Evolutionary conservation across 139 green algal genomes (phyloP).

Genomic region (Ettlia oleoabundans): DNA sequence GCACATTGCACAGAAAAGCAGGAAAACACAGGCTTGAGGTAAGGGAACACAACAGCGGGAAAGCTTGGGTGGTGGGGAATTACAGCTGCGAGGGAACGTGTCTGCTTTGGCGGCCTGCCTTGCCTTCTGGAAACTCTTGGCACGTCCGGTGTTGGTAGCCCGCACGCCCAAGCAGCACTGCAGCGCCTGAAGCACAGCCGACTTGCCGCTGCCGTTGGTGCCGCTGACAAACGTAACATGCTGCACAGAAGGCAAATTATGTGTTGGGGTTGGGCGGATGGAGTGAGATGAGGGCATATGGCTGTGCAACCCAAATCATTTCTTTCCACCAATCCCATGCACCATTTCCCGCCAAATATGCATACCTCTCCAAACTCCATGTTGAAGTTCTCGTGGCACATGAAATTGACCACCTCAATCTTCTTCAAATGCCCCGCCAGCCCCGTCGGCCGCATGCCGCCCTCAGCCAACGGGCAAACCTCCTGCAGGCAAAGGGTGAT

Average conservation of each 20-base stretch:
- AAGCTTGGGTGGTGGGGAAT: background rate
- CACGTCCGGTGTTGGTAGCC: slow-evolving; percentile 61
- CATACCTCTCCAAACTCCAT: slow-evolving; percentile 44
- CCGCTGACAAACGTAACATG: slow-evolving; percentile 52
- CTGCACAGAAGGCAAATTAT: too few species aligned
- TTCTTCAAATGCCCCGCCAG: slow-evolving; percentile 41
- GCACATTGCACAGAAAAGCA: background rate
- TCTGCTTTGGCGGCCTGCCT: background rate
- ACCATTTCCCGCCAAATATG: background rate
- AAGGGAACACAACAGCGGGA: background rate
- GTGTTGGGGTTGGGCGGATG: too few species aligned
- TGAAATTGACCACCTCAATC: slow-evolving; percentile 50
- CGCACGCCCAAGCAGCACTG: slow-evolving; percentile 75
- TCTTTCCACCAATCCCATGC: background rate
- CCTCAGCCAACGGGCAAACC: slow-evolving; percentile 6
- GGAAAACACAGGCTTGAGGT: slow-evolving; percentile 33
- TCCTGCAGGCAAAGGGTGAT: background rate
- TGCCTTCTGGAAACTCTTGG: slow-evolving; percentile 23
- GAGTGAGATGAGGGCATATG: too few species aligned
- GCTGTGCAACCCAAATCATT: too few species aligned
- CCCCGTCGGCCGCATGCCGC: slow-evolving; percentile 25
- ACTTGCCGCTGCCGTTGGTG: slow-evolving; percentile 50
- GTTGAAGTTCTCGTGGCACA: slow-evolving; percentile 51
- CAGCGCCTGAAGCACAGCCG: slow-evolving; percentile 53
- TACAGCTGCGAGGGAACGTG: slow-evolving; percentile 68